Evolutionary conservation across 176 grass and related monocot genomes (phyloP).

Genomic region (Aegilops tauschii): DNA sequence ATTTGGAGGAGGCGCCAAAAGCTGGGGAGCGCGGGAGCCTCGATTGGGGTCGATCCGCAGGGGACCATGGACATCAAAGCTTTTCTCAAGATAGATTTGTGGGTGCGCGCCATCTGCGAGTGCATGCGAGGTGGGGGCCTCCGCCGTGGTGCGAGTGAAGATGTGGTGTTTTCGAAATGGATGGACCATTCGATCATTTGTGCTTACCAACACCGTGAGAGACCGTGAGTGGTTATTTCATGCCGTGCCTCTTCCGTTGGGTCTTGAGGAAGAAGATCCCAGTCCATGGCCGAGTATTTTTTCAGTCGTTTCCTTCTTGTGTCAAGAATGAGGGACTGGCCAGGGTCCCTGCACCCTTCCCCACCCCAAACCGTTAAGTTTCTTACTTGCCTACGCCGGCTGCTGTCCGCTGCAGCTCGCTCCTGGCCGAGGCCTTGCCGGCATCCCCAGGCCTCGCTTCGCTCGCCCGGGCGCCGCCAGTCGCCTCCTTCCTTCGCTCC

Average conservation of each 20-base stretch:
- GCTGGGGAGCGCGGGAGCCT: background rate
- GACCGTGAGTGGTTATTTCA: background rate
- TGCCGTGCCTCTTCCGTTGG: background rate
- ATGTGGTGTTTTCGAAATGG: background rate
- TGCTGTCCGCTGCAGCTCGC: too few species aligned
- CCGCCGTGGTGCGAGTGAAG: background rate
- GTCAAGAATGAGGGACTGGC: too few species aligned
- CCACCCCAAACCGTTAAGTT: too few species aligned
- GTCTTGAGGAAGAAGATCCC: background rate
- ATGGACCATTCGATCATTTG: background rate
- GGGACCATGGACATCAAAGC: constrained; percentile 17
- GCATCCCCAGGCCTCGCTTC: too few species aligned
- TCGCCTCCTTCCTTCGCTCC: too few species aligned
- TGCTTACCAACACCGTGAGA: background rate
- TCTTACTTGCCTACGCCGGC: too few species aligned
- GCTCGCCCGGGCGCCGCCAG: too few species aligned
- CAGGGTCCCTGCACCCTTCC: too few species aligned
- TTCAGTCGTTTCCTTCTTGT: too few species aligned
- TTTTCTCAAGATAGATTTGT: constrained; percentile 5
- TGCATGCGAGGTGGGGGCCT: constrained; percentile 17
- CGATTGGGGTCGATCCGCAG: background rate
- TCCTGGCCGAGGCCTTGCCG: too few species aligned
- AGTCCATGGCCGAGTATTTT: too few species aligned
- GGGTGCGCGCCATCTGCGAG: background rate
- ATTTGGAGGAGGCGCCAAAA: constrained; percentile 1